Percentiles rank a stretch among this genome's conserved stretches.
Evolutionary conservation across 106 monocot species (phyloP).

Genomic region (Cymbidium sinense): DNA sequence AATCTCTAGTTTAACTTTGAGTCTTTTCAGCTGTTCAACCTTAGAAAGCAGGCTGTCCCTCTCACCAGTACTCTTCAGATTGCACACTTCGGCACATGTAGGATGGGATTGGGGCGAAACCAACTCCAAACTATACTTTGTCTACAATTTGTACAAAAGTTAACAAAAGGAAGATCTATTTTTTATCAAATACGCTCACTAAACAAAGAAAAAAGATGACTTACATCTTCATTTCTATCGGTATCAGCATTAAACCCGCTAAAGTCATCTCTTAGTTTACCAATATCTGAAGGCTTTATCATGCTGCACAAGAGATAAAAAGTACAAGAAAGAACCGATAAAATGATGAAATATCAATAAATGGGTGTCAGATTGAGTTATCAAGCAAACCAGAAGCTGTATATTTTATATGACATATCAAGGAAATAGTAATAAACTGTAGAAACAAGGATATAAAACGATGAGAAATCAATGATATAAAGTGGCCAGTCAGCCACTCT

Average conservation of each 20-base stretch:
- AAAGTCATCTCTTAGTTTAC: constrained; percentile 20
- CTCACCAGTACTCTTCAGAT: constrained; percentile 15
- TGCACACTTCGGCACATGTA: constrained; percentile 9
- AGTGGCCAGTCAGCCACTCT: not conserved
- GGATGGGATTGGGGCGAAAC: not conserved
- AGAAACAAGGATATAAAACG: not conserved
- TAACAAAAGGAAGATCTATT: not conserved
- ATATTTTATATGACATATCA: not conserved
- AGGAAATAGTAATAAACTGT: not conserved
- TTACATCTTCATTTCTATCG: constrained; percentile 28
- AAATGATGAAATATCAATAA: not conserved
- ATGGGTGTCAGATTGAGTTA: not conserved
- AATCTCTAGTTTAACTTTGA: constrained; percentile 18
- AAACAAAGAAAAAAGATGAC: not conserved
- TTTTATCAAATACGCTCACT: not conserved
- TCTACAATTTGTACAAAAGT: constrained; percentile 9
- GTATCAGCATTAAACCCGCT: constrained; percentile 6
- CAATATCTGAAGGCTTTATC: constrained; percentile 17
- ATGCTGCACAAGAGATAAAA: constrained; percentile 10
- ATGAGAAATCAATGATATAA: not conserved
- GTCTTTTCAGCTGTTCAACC: constrained; percentile 4
- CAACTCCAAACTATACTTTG: constrained; percentile 12
- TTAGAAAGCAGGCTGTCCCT: constrained; percentile 15
- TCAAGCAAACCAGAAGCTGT: not conserved
- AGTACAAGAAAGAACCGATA: not conserved